Evolutionary conservation across 495 filamentous ascomycete species (phyloP).

Genomic region (Aspergillus leporis): DNA sequence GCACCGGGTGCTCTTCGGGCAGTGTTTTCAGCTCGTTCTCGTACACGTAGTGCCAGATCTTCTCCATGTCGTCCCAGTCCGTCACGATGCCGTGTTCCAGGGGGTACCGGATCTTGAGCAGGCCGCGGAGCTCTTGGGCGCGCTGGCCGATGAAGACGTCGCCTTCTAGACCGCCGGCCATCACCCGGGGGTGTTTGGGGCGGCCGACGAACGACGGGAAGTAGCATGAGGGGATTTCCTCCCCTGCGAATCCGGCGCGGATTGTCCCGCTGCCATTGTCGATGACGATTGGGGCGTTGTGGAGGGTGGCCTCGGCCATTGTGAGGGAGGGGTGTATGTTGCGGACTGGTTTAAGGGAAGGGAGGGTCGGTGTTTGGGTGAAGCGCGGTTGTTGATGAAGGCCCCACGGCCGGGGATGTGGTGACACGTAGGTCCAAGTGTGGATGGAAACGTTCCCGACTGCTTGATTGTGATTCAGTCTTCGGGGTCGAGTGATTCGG

Average conservation of each 20-base stretch:
- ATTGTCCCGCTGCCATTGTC: conserved; percentile 99
- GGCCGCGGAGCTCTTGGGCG: conserved; percentile 86
- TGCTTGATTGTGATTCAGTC: background rate
- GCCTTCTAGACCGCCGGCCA: conserved; percentile 93
- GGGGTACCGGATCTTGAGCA: conserved; percentile 93
- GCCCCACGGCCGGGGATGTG: conserved; percentile 38
- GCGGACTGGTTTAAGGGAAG: conserved; percentile 5
- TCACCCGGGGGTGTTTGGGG: conserved; percentile 93
- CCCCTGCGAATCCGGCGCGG: conserved; percentile 93
- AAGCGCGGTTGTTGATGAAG: conserved; percentile 31
- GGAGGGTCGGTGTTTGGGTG: conserved; percentile 12
- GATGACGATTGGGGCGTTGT: conserved; percentile 96
- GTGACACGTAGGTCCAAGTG: conserved; percentile 11
- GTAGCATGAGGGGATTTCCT: conserved; percentile 91
- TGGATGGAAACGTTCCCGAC: conserved; percentile 1
- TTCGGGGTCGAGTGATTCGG: conserved; percentile 1
- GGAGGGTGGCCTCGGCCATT: conserved; percentile 79
- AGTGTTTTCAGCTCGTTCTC: conserved; percentile 86
- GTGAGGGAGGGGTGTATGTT: conserved; percentile 34
- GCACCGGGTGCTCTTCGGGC: conserved; percentile 97
- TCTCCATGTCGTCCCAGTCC: conserved; percentile 99
- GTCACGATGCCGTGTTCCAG: conserved; percentile 98
- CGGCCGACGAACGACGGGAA: conserved; percentile 98
- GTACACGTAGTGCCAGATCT: conserved; percentile 93
- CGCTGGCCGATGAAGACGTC: conserved; percentile 96